Evolutionary conservation across 148 eudicot species (phyloP).

Genomic region (Rhododendron ovatum): DNA sequence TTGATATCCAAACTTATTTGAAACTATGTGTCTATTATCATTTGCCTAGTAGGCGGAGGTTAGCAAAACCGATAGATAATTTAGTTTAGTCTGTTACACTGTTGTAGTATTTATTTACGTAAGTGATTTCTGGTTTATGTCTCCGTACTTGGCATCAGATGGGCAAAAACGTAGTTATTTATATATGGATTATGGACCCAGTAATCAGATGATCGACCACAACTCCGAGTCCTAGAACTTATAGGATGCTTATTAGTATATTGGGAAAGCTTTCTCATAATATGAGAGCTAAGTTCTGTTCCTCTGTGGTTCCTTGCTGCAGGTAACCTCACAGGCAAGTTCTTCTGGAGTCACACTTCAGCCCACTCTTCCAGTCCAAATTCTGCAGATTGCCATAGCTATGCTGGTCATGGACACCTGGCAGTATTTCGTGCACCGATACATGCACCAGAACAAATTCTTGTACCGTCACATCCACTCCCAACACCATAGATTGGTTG

Average conservation of each 20-base stretch:
- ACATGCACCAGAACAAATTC: constrained; percentile 54
- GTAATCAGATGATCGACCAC: background rate
- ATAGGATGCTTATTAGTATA: background rate
- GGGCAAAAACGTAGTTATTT: background rate
- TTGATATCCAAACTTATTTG: too few species aligned
- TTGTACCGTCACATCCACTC: constrained; percentile 48
- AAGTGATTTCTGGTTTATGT: background rate
- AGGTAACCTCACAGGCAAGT: constrained; percentile 31
- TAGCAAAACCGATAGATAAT: background rate
- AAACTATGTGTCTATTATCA: too few species aligned
- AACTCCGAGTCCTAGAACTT: background rate
- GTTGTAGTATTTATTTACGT: background rate
- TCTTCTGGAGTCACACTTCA: constrained; percentile 22
- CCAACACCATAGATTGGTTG: constrained; percentile 44
- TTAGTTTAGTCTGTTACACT: background rate
- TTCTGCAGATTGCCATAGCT: constrained; percentile 35
- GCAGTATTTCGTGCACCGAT: constrained; percentile 52
- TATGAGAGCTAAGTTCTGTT: background rate
- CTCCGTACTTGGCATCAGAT: background rate
- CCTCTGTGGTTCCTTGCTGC: constrained; percentile 7
- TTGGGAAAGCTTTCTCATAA: background rate
- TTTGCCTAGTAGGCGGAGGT: too few species aligned
- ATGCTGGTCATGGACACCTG: constrained; percentile 54
- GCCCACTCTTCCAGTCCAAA: constrained; percentile 33
- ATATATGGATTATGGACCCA: too few species aligned